Evolutionary conservation across 148 eudicot species (phyloP).

Genomic region (Heliosperma pusillum): DNA sequence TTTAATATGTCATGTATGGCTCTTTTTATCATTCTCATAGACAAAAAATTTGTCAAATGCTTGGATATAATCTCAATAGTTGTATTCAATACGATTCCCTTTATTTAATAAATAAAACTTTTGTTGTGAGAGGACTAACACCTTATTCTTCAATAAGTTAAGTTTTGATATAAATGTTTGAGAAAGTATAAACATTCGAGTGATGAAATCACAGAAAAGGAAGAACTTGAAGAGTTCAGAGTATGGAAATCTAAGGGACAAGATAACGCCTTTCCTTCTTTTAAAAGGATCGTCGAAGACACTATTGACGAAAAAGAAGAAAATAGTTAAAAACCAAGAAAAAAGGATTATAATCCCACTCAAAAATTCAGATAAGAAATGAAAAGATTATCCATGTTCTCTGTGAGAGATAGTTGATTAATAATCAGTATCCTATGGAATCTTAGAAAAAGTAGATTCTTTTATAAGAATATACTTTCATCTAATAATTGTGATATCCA

Average conservation of each 20-base stretch:
- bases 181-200: neutral
- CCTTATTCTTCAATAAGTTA: neutral
- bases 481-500: too few relatives aligned
- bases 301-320: neutral
- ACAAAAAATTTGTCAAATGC: neutral
- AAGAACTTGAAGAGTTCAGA: neutral
- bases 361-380: neutral
- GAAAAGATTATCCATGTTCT: neutral
- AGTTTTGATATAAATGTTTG: too few relatives aligned
- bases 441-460: neutral
- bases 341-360: neutral
- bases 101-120: neutral
- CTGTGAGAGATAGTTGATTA: neutral
- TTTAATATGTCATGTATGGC: neutral
- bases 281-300: neutral
- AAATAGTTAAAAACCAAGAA: neutral
- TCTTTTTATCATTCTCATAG: neutral
- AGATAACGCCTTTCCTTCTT: neutral
- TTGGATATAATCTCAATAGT: neutral
- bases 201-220: neutral
- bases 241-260: neutral
- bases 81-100: neutral
- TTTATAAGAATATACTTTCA: neutral
- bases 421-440: neutral
- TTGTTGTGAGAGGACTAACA: neutral